Evolutionary conservation across 495 filamentous ascomycete species (phyloP), one percentile per base, ranked within the genome.

Genomic region (Penicillium turbatum): DNA sequence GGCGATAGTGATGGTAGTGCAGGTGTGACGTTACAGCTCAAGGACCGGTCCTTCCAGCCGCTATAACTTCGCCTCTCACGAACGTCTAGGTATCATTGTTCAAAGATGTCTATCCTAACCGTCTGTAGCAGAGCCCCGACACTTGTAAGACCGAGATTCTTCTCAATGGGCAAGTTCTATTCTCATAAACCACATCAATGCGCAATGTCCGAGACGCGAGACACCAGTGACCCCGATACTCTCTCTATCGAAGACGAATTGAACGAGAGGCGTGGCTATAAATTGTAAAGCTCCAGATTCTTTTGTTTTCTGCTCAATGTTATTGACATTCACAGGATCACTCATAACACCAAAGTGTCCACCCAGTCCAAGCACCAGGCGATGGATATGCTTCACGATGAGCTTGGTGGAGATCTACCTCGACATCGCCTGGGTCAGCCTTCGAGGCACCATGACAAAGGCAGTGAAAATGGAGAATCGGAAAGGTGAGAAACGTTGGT

Each of bases 291-390:
- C 31, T 34, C n/a, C n/a, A 39, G 2, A 32, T 2, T 17, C 1
- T 12, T n/a, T 34, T 32, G 2, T 19, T 12, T 21, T 13, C 19
- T 12, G 21, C 5, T 5, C 34, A 36, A 2, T 4, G 4, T 19
- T 34, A 34, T 0, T 44, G 34, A 40, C 9, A 3, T 38, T 5
- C 6, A 8, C 34, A 76, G 73, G 2, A 63, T 72, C 16, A 44
- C 75, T 15, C 70, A 71, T 26, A 77, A 76, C 48, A 71, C 74
- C 12, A 68, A 68, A 5, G 63, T 70, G 5, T 76, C 74, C 0
- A 64, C 69, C 5, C 61, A 68, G 39, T 70, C 74, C 46, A 78
- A 78, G 58, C 30, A 70, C 45, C 65, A 69, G 26, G 73, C 72
- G 15, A 46, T 67, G 53, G 67, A 75, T 46, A 65, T 75, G 7